phyloP scores from a whole-genome alignment of 352 stramenopile genomes.

The Thalassiosira delicatula region DNA sequence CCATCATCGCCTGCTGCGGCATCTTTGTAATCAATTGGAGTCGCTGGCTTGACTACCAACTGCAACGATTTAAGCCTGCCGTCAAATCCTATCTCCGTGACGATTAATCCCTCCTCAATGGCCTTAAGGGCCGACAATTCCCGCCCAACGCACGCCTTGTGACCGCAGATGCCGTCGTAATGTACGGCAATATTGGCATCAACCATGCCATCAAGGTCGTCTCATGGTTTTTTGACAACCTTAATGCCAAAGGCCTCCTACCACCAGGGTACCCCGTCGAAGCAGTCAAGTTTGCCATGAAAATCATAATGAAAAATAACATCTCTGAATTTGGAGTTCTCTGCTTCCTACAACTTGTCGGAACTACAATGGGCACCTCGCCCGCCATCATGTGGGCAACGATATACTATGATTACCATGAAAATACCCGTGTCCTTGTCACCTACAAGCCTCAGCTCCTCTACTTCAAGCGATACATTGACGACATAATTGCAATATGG shows the following conservation, averaged over 20 bases:
- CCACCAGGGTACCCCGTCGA: slow-evolving; percentile 22
- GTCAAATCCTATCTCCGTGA: slow-evolving; percentile 32
- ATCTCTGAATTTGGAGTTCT: slow-evolving; percentile 54
- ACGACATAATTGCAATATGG: slow-evolving; percentile 23
- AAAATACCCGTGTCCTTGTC: slow-evolving; percentile 14
- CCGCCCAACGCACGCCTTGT: slow-evolving; percentile 10
- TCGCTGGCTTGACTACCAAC: slow-evolving; percentile 28
- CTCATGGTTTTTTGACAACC: neutral
- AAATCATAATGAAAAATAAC: slow-evolving; percentile 50
- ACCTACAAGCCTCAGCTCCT: slow-evolving; percentile 1
- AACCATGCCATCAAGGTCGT: slow-evolving; percentile 22
- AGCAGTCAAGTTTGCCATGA: slow-evolving; percentile 24
- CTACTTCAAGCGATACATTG: slow-evolving; percentile 25
- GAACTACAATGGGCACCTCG: slow-evolving; percentile 59
- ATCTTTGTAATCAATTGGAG: slow-evolving; percentile 6
- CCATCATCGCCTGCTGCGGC: slow-evolving; percentile 20
- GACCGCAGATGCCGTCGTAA: slow-evolving; percentile 18
- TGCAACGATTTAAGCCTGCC: slow-evolving; percentile 29
- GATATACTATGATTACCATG: slow-evolving; percentile 39
- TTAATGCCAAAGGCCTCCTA: neutral
- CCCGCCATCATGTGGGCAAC: slow-evolving; percentile 37
- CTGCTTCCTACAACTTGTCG: slow-evolving; percentile 37
- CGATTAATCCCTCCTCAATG: neutral
- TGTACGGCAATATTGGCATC: slow-evolving; percentile 41
- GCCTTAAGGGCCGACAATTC: neutral